Conservation (phyloP, 2,329 filamentous ascomycete species). For the Allantophomopsis lycopodina region DNA sequence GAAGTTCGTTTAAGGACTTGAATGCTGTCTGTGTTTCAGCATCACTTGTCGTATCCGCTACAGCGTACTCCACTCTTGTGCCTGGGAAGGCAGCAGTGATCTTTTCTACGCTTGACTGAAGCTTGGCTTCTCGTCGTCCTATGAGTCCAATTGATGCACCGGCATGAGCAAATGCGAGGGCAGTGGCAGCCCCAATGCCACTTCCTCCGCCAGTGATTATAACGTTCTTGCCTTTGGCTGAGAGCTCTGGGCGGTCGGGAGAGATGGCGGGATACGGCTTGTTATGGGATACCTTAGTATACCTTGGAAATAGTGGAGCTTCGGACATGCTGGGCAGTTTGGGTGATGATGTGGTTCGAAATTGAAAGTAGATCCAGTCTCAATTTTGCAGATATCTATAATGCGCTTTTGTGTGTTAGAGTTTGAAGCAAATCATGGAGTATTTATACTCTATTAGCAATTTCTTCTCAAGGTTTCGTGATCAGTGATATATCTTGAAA, state of each 20-base stretch:
- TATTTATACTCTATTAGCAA: no score
- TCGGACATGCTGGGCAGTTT: no score
- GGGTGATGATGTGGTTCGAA: no score
- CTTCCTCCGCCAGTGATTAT: conserved; percentile 6
- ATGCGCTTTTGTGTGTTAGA: no score
- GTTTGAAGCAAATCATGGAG: no score
- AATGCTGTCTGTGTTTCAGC: background rate
- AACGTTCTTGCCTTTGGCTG: conserved; percentile 5
- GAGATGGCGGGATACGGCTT: conserved; percentile 16
- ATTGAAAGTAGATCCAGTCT: no score
- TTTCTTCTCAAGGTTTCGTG: no score
- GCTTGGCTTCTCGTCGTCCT: conserved; percentile 5
- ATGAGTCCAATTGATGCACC: conserved; percentile 14
- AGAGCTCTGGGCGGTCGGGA: conserved; percentile 7
- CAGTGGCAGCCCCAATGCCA: conserved; percentile 9
- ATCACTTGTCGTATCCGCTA: background rate
- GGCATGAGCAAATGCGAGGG: conserved; percentile 6
- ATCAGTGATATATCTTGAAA: no score
- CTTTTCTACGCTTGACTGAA: background rate
- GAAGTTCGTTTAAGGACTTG: background rate
- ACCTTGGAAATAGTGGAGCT: no score
- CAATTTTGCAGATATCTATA: no score
- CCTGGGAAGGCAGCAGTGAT: background rate
- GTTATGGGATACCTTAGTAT: conserved; percentile 10
- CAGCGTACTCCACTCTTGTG: background rate